Evolutionary conservation across 352 stramenopile species (phyloP), one percentile per base, ranked within the genome.

Genomic region (Albugo laibachii): DNA sequence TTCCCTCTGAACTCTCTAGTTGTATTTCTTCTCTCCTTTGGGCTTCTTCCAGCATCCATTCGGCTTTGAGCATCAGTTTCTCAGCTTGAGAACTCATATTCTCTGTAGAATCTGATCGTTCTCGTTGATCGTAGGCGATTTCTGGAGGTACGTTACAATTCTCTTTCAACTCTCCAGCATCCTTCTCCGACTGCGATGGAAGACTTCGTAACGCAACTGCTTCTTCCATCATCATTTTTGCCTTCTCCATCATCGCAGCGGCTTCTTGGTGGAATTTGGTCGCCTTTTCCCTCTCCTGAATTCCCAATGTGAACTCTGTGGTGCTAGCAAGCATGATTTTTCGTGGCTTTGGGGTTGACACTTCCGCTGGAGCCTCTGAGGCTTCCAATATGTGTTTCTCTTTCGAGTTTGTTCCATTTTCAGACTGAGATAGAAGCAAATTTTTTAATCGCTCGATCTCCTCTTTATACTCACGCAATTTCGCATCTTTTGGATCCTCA

Each of bases 401-500:
- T 12, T 54, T 62, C 12, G 63, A 36, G 0, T 15, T 55, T 5
- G 49, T 13, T 1, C 44, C 60, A 2, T 62, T 68, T 11, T 62
- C 54, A 13, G 74, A 77, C 53, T 83, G 68, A 0, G 60, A 53
- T 45, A 86, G 75, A 13, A 92, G 67, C 54, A 92, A 61, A 56
- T 91, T 80, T 45, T 82, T 68, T 16, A 95, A 69, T 11, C 69
- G 66, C 47, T 88, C 69, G 24, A 96, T 93, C 45, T 95, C 76
- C 31, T 83, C 72, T 38, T 93, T 92, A 56, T 94, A 89, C 53
- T 89, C 78, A 15, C 80, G 65, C 35, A 96, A 55, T 58, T 93
- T 88, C n/a, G 80, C 75, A 49, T 89, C 80, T 51, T 93, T 93
- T 0, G 86, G 85, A 48, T 98, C 92, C 42, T 97, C 80, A 63